Conservation (phyloP, 2,329 filamentous ascomycete species). For the Elsinoe arachidis region DNA sequence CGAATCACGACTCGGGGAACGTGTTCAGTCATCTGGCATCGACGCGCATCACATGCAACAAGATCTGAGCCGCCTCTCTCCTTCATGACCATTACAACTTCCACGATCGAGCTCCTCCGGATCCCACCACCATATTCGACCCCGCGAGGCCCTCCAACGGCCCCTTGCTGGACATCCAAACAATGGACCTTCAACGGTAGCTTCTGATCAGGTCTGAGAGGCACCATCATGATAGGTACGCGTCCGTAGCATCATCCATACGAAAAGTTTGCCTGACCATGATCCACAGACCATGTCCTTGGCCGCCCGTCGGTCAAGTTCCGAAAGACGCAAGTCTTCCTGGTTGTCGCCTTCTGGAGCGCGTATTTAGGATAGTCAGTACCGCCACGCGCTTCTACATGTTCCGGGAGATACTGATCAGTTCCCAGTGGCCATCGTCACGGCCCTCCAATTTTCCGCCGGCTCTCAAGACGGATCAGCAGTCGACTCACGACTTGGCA, state of each 20-base stretch:
- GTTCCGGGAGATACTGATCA: conserved; percentile 17
- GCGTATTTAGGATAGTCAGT: conserved; percentile 67
- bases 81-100: neutral
- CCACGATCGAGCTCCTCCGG: neutral
- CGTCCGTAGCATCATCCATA: neutral
- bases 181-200: neutral
- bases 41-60: neutral
- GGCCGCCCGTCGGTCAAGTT: conserved; percentile 87
- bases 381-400: neutral
- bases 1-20: neutral
- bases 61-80: neutral
- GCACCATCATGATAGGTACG: conserved; percentile 2
- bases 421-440: conserved; percentile 65
- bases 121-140: neutral
- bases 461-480: conserved; percentile 62
- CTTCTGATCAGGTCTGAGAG: neutral
- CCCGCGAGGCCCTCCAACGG: neutral
- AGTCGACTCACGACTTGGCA: conserved; percentile 78
- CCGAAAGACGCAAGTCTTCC: conserved; percentile 83
- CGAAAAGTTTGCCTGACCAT: neutral
- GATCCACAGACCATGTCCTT: conserved; percentile 69
- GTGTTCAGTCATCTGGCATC: conserved; percentile 7
- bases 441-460: conserved; percentile 69
- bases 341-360: conserved; percentile 86
- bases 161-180: neutral